These are phyloP conservation scores for Myochromella boudieri DNA, from an alignment of 768 basidiomycete species.

Conservation along the genomic window DNA sequence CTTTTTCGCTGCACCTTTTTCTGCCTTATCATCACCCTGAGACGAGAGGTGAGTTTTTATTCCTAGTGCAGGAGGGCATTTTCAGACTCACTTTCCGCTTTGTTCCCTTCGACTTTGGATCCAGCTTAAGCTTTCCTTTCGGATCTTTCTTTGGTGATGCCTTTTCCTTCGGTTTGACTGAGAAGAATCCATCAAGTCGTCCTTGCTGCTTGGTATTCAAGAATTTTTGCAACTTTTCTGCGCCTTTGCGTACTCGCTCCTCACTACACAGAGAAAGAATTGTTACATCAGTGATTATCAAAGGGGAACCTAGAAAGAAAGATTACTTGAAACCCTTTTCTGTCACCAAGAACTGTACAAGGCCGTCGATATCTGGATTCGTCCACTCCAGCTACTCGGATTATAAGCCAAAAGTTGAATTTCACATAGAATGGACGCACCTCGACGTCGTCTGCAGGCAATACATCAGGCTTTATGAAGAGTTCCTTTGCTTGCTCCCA, in stretches of 20 bases:
- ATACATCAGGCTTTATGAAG: conserved; percentile 88
- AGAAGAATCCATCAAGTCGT: conserved; percentile 94
- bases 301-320: not conserved
- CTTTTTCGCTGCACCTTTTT: conserved; percentile 38
- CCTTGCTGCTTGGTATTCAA: conserved; percentile 93
- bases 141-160: conserved; percentile 28
- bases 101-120: conserved; percentile 38
- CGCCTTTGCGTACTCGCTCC: conserved; percentile 94
- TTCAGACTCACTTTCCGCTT: conserved; percentile 46
- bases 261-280: conserved; percentile 79
- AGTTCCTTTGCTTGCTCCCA: conserved; percentile 94
- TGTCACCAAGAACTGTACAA: conserved; percentile 89
- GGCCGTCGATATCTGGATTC: conserved; percentile 86
- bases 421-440: conserved; percentile 34
- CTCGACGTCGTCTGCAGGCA: conserved; percentile 82
- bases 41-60: conserved; percentile 4
- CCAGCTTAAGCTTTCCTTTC: conserved; percentile 39
- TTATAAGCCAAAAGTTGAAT: not conserved
- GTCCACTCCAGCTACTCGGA: conserved; percentile 87
- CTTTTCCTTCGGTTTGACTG: conserved; percentile 62
- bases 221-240: conserved; percentile 87
- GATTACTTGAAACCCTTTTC: conserved; percentile 96
- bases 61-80: not conserved
- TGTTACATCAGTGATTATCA: conserved; percentile 3
- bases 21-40: conserved; percentile 42